A percentile compares a stretch with the other conserved stretches of the same genome.
Evolutionary conservation across 768 basidiomycete species (phyloP).

Genomic region (Calocybe gangraenosa): DNA sequence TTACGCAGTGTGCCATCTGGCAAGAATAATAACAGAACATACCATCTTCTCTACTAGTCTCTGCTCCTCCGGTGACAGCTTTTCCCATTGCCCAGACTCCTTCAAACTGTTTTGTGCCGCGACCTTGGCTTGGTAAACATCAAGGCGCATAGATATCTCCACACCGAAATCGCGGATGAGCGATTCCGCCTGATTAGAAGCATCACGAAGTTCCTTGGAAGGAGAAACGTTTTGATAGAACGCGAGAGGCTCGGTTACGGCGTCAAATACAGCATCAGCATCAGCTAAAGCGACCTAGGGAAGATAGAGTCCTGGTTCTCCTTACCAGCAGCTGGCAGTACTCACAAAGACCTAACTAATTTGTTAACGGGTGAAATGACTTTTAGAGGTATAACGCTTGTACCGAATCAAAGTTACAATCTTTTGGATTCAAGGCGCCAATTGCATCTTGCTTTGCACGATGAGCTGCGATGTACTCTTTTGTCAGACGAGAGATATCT

Average conservation of each 20-base stretch:
- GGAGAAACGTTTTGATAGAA: slow-evolving; percentile 86
- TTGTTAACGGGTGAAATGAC: background rate
- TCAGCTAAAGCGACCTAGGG: slow-evolving; percentile 54
- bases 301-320: too few relatives aligned
- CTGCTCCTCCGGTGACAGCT: slow-evolving; percentile 60
- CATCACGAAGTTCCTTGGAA: slow-evolving; percentile 73
- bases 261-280: slow-evolving; percentile 52
- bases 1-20: too few relatives aligned
- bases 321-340: slow-evolving; percentile 12
- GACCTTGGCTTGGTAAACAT: slow-evolving; percentile 72
- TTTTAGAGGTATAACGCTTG: slow-evolving; percentile 18
- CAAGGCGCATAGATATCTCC: slow-evolving; percentile 76
- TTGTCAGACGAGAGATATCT: slow-evolving; percentile 53
- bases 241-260: slow-evolving; percentile 51
- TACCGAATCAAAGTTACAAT: slow-evolving; percentile 67
- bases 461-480: slow-evolving; percentile 54
- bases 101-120: slow-evolving; percentile 68
- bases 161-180: slow-evolving; percentile 67
- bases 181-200: slow-evolving; percentile 72
- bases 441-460: slow-evolving; percentile 54
- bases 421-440: slow-evolving; percentile 49
- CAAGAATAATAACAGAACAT: slow-evolving; percentile 4
- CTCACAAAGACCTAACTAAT: slow-evolving; percentile 66
- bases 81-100: slow-evolving; percentile 55
- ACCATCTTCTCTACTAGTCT: slow-evolving; percentile 81